phyloP scores from a whole-genome alignment of 2,329 filamentous ascomycete genomes.

The Colletotrichum viniferum region DNA sequence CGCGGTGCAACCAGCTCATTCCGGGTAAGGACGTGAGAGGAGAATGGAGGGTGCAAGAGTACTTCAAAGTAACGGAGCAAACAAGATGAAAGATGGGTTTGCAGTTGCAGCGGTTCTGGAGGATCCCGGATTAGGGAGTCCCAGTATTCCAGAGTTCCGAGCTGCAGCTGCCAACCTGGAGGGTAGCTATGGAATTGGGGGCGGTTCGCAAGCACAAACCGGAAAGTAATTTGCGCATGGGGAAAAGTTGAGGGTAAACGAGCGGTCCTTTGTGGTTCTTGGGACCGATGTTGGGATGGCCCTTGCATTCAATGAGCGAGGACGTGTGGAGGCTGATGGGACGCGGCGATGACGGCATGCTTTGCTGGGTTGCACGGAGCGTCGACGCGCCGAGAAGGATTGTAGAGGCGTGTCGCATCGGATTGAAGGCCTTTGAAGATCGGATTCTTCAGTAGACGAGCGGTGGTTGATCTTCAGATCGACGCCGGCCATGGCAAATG shows the following conservation, averaged over 20 bases:
- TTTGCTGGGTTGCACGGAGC: not conserved
- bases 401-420: not conserved
- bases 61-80: not conserved
- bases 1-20: not conserved
- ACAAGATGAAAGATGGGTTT: not conserved
- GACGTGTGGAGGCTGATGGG: not conserved
- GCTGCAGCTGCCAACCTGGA: not conserved
- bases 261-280: not conserved
- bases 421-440: not conserved
- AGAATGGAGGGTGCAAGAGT: not conserved
- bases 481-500: not conserved
- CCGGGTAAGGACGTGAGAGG: not conserved
- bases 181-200: not conserved
- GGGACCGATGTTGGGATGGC: not conserved
- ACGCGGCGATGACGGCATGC: not conserved
- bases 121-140: not conserved
- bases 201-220: not conserved
- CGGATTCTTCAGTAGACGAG: not conserved
- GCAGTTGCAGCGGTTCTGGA: not conserved
- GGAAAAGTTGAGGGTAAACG: not conserved
- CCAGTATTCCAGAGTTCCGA: not conserved
- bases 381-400: not conserved
- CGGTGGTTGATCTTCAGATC: slow-evolving; percentile 3
- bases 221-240: not conserved
- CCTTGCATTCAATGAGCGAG: not conserved